Base-by-base conservation (phyloP, 2,329 filamentous ascomycete species). In the Mollisia scopiformis region DNA sequence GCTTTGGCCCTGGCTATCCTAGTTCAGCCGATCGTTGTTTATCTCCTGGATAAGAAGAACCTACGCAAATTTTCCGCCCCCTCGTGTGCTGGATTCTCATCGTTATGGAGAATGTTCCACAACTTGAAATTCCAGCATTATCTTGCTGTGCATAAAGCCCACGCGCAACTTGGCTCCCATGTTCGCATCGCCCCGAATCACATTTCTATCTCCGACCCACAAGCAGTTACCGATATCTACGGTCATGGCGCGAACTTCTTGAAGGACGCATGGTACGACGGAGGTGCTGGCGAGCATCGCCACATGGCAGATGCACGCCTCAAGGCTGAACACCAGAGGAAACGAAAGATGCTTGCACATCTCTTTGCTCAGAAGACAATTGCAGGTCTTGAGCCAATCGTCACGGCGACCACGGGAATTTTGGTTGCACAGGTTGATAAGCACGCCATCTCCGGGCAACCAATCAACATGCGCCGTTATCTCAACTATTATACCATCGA, bases 401-500 rank as follows among this genome's bases (percentile, higher is more conserved):
- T 84, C 3, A 78, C 78, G 21, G 80, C 83, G 60, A 83, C 81
- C 66, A 73, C 76, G 1, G 72, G 76, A 21, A 72, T 77, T 16
- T 70, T 83, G 25, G 72, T 82, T 35, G 71, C 66, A 6, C 75
- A 78, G 49, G 74, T 80, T 39, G 81, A 84, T 64, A 63, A 68
- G 35, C 70, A 69, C 37, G 78, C 77, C 58, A 78, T 75, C 2
- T 61, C 67, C 33, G 47, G 66, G 68, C 65, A 72, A 14, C 78
- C 81, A 46, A 55, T 81, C 30, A 80, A 75, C 0, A 73, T 84
- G 43, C 16, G 79, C 84, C 65, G 80, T 78, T 59, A 78, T 80
- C 8, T 74, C 74, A 84, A 83, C 69, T 82, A 81, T 72, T 84
- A 84, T 66, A 81, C 80, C 0, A 73, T 84, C 27, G 82, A 85